Evolutionary conservation across 2,329 filamentous ascomycete species (phyloP), one percentile per base, ranked within the genome.

Genomic region (Neonectria magnoliae): DNA sequence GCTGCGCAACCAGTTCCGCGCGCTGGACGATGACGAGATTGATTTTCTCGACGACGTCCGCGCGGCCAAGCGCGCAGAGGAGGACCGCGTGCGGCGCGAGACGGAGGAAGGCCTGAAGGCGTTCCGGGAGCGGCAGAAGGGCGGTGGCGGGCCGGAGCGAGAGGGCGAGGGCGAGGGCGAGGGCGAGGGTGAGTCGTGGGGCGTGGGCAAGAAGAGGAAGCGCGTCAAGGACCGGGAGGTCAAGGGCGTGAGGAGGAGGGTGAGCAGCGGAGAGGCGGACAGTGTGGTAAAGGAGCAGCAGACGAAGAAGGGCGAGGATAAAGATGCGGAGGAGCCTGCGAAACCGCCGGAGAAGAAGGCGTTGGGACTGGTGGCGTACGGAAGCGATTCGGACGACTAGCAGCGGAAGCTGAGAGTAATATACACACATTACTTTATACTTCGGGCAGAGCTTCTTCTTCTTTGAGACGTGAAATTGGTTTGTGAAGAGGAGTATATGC

Each of bases 1-100:
- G 68, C 82, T 95, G 57, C 87, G 88, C 74, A 92, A 95, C 73
- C 93, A 95, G 80, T 94, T 94, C 76, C 87, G 90, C 42, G 84
- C 90, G 3, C 84, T 96, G 31, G 90, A 95, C 75, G 91, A 93
- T 64, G 91, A 94, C 75, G 93, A 95, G 80, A 84, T 91, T 55
- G 91, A 91, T 20, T 95, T 93, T 69, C 80, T 96, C 55, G 88
- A 90, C 51, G 86, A 85, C 50, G 83, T 91, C 42, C 73, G 81
- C 53, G 83, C 82, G 56, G 79, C 80, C 57, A 81, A 82, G 73
- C 77, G 83, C 38, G 78, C 75, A 5, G 88, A 88, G 70, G 88
- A 90, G 75, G 86, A 86, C 65, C 76, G 81, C 48, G 78, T 85
- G 55, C 80, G 81, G 68, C 78, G 79, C 29, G 88, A 91, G 80